These are phyloP conservation scores for Dendrostoma leiphaemia DNA, from an alignment of 2,329 filamentous ascomycete species.

Conservation along the genomic window DNA sequence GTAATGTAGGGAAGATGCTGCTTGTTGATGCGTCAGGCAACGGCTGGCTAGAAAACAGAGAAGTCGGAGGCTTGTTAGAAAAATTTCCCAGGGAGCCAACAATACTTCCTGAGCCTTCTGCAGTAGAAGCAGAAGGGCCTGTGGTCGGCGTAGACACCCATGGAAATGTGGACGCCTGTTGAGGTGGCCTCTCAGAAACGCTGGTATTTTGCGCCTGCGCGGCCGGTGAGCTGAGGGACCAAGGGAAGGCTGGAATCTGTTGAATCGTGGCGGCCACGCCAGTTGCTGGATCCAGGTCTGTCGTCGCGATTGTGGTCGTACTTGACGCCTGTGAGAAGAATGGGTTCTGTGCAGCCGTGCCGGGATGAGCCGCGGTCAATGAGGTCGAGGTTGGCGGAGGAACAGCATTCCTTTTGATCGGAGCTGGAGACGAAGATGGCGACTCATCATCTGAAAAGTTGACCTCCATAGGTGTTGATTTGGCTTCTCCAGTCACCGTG, in stretches of 20 bases:
- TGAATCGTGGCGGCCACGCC: background rate
- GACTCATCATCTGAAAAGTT: slow-evolving; percentile 14
- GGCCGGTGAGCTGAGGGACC: background rate
- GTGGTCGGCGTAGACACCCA: background rate
- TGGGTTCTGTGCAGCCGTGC: slow-evolving; percentile 8
- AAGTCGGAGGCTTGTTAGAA: background rate
- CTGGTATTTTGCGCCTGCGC: background rate
- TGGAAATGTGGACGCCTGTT: background rate
- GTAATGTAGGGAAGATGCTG: background rate
- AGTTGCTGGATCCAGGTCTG: background rate
- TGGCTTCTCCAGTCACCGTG: background rate
- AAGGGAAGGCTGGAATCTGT: slow-evolving; percentile 2
- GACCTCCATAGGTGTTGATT: background rate
- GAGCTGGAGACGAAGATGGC: slow-evolving; percentile 11
- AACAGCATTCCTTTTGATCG: background rate
- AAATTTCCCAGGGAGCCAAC: slow-evolving; percentile 10
- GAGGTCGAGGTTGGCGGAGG: background rate
- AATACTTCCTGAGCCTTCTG: background rate
- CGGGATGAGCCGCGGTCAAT: background rate
- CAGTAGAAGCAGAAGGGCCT: background rate
- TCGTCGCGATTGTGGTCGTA: background rate
- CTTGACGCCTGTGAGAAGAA: slow-evolving; percentile 4
- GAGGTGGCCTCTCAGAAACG: background rate
- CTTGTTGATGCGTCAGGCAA: background rate
- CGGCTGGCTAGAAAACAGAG: background rate